Evolutionary conservation across 352 stramenopile species (phyloP), one percentile per base, ranked within the genome.

Genomic region (Achlya hypogyna): DNA sequence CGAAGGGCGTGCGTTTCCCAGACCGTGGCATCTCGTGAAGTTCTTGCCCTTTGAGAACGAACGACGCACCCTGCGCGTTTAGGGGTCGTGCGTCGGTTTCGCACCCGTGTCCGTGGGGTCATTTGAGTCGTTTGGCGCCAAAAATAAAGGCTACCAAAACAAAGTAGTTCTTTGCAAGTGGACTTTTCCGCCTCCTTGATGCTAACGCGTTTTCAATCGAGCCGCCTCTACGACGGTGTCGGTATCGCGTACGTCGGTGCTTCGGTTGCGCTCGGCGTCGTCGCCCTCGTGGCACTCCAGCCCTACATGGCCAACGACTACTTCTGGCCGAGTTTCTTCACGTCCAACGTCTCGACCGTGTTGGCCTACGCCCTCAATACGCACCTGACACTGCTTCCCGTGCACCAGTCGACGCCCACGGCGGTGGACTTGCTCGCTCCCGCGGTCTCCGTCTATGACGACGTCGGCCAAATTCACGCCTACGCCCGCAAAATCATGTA

Each of bases 401-500:
- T 54, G 23, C 49, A 54, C 6, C 6, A 6, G 34, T 12, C 49
- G 6, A 16, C 23, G 23, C 12, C 49, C 6, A 54, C 49, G 23
- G 6, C 49, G 29, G 6, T 54, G 23, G 49, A 54, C 16, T 16
- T 54, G 6, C 6, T 54, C 6, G 34, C 34, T 6, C 23, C 6
- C 29, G 6, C 6, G 8, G 6, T 34, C 23, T 16, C 23, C 6
- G 6, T 12, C 23, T 54, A 6, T 6, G 29, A 28, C 29, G 49
- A 34, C 6, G 49, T 16, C 16, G 49, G 49, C 6, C 49, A 54
- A 16, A 8, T 54, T 16, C 6, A 6, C 23, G 49, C 49, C 8
- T 63, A 63, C 27, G 18, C 54, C n/a, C 54, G 54, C n/a, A 38
- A 49, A 53, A 5, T 63, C 28, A 16, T 63, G 16, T 63, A 51